These are phyloP conservation scores for Phtheirospermum japonicum DNA, from an alignment of 257 asterid genomes.

Conservation along the genomic window DNA sequence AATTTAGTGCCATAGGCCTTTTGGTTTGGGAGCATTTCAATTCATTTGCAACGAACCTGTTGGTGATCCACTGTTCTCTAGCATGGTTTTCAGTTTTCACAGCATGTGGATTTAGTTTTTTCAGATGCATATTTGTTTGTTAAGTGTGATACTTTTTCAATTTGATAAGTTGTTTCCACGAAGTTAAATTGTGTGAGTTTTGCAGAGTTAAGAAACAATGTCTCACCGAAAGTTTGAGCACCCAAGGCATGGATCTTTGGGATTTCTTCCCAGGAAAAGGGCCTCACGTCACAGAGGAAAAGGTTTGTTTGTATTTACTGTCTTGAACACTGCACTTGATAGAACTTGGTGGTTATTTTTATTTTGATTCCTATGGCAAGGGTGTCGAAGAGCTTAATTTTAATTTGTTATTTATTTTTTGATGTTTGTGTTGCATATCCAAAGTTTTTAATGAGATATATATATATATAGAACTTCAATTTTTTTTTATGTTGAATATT, in stretches of 20 bases:
- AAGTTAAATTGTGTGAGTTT: conserved; percentile 28
- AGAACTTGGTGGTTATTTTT: not conserved
- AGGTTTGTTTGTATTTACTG: conserved; percentile 34
- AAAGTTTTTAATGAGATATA: too few relatives aligned
- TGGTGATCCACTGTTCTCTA: conserved; percentile 1
- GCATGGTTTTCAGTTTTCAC: not conserved
- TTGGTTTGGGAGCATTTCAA: conserved; percentile 75
- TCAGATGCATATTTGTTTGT: not conserved
- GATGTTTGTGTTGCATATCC: too few relatives aligned
- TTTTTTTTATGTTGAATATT: too few relatives aligned
- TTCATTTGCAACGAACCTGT: conserved; percentile 35
- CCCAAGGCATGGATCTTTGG: conserved; percentile 91
- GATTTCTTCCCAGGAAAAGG: conserved; percentile 83
- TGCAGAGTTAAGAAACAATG: conserved; percentile 53
- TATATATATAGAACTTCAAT: too few relatives aligned
- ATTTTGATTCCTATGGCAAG: too few relatives aligned
- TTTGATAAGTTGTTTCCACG: not conserved
- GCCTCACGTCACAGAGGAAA: conserved; percentile 78
- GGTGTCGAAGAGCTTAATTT: too few relatives aligned
- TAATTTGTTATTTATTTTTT: not conserved
- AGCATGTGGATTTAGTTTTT: not conserved
- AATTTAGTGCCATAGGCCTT: conserved; percentile 81
- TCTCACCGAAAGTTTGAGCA: conserved; percentile 93
- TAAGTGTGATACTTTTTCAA: not conserved
- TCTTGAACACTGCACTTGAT: not conserved